A percentile compares a stretch with the other conserved stretches of the same genome.
Conservation (phyloP, 805 yeast species). For the Dipodascus albidus region DNA sequence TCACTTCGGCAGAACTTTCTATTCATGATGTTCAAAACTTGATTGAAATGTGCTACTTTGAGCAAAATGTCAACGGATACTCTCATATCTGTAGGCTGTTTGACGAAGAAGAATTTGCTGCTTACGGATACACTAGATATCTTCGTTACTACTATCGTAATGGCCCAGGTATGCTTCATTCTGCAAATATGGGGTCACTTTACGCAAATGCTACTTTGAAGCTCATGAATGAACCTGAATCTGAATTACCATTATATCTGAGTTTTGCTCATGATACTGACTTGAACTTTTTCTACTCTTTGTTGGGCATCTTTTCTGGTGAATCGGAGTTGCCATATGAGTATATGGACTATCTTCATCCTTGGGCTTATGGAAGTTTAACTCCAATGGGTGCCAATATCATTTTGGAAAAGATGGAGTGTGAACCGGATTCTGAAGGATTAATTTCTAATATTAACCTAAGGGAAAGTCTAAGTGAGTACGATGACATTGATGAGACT, state of each 20-base stretch:
- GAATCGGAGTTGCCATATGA: neutral
- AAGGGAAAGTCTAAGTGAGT: neutral
- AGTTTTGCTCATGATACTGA: constrained; percentile 45
- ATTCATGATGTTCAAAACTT: constrained; percentile 3
- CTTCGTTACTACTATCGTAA: constrained; percentile 1
- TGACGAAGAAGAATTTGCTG: constrained; percentile 37
- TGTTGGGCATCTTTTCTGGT: neutral
- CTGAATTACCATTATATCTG: constrained; percentile 16
- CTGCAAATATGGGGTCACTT: constrained; percentile 3
- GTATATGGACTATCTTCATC: constrained; percentile 34
- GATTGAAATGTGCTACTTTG: constrained; percentile 3
- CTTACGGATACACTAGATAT: constrained; percentile 29
- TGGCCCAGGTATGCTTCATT: constrained; percentile 3
- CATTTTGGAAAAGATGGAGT: constrained; percentile 37
- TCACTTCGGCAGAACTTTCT: neutral
- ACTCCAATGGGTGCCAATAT: constrained; percentile 50
- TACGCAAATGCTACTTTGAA: constrained; percentile 3
- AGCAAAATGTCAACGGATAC: neutral
- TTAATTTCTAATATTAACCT: neutral
- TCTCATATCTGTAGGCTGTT: constrained; percentile 25
- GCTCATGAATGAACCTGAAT: constrained; percentile 23
- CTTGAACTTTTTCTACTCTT: neutral
- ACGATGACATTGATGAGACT: neutral
- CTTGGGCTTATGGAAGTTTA: constrained; percentile 37
- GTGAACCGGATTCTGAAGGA: constrained; percentile 21